Conservation (phyloP, 2,329 filamentous ascomycete species). For the Escovopsis sp. region DNA sequence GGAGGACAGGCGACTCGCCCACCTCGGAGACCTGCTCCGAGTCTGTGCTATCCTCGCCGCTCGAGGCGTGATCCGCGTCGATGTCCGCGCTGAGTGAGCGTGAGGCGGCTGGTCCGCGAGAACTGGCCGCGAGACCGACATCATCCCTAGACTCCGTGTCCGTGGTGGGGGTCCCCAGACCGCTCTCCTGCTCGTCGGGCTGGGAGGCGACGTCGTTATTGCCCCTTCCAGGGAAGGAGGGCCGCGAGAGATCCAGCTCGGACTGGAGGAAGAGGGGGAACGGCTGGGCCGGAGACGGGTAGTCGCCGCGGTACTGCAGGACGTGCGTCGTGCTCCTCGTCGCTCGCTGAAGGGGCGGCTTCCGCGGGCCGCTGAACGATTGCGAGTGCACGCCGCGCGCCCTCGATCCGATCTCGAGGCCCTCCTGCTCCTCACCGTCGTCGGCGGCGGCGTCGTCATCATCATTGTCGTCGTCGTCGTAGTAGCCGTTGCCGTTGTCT, state of each 20-base stretch:
- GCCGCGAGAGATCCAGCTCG: constrained; percentile 23
- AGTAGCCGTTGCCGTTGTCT: constrained; percentile 24
- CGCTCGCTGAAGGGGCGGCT: constrained; percentile 26
- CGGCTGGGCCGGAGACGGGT: constrained; percentile 6
- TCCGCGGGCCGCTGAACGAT: constrained; percentile 17
- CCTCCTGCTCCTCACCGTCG: constrained; percentile 26
- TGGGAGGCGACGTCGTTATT: neutral
- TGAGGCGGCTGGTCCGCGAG: constrained; percentile 8
- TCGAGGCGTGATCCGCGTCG: constrained; percentile 17
- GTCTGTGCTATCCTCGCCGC: constrained; percentile 17
- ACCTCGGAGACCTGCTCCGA: constrained; percentile 17
- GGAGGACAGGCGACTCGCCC: constrained; percentile 13
- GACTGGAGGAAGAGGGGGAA: constrained; percentile 4
- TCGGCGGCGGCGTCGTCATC: constrained; percentile 27
- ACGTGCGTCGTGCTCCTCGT: constrained; percentile 24
- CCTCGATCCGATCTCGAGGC: constrained; percentile 24
- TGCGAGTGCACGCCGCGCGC: constrained; percentile 10
- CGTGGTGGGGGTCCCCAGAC: constrained; percentile 1
- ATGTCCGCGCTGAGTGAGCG: constrained; percentile 15
- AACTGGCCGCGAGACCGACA: constrained; percentile 5
- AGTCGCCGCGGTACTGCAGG: constrained; percentile 7
- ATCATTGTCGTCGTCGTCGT: constrained; percentile 24
- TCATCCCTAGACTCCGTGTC: constrained; percentile 2
- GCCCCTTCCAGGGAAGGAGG: constrained; percentile 12
- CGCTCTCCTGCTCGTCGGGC: neutral